Base-by-base conservation (phyloP, 768 basidiomycete genomes). In the Mycena vitilis region DNA sequence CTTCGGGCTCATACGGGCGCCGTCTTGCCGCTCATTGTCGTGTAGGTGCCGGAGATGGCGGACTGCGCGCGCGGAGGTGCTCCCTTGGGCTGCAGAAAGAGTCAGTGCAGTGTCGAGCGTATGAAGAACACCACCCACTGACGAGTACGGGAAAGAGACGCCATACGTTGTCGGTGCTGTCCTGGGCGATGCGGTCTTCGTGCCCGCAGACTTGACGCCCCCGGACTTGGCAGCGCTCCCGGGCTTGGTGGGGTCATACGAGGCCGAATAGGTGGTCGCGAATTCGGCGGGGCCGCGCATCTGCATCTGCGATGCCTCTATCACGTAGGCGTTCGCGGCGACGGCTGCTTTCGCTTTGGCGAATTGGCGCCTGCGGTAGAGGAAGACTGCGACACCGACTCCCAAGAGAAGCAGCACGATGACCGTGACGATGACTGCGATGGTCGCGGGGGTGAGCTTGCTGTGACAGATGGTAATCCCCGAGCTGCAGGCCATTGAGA, bases 341-440 rank as follows among this genome's bases (percentile, higher is more conserved):
- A 30, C 30, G 3, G 30, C 38, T 60, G 48, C 34, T 22, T 52
- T 54, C 7, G 65, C 57, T 7, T 4, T n/a, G 1, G 48, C 57
- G 48, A 53, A 48, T 38, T 60, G 38, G 40, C 65, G 65, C 6
- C 65, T 57, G 37, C 65, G 65, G 48, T 66, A 60, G 48, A 30
- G 30, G 30, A 59, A 34, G 16, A 66, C 2, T 47, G 49, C 49
- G 18, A 15, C 48, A 11, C 30, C 30, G 6, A 2, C 40, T 57
- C 49, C 57, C 11, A 38, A 16, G 49, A 66, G 23, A 23, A 60
- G 12, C 38, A 60, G 44, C 38, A 53, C 12, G 38, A 53, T 13
- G 25, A n/a, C 34, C 10, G 25, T 8, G 25, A 23, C 18, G 40
- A 66, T 52, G 15, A 57, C 65, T 25, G 38, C 65, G 65, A 66